Evolutionary conservation across 257 asterid genomes (phyloP).

Genomic region (Solanum dulcamara): DNA sequence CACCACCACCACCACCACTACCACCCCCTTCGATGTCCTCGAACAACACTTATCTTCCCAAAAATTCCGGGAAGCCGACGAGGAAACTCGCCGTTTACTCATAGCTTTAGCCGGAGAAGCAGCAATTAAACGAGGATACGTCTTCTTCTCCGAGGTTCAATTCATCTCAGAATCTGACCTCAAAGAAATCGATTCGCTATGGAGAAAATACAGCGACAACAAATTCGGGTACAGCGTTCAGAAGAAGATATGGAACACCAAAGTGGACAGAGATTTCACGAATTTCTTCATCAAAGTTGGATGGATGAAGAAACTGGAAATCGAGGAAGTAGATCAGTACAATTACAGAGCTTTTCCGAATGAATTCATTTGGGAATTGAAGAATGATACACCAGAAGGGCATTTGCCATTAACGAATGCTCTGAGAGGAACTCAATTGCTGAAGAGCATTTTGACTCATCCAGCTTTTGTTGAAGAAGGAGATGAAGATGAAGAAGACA

Average conservation of each 20-base stretch:
- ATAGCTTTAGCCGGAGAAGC: slow-evolving; percentile 81
- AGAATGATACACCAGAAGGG: slow-evolving; percentile 50
- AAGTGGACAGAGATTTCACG: slow-evolving; percentile 42
- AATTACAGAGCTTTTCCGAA: slow-evolving; percentile 72
- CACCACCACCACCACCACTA: slow-evolving; percentile 9
- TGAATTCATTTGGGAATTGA: slow-evolving; percentile 70
- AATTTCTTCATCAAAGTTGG: slow-evolving; percentile 51
- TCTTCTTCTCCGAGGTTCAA: slow-evolving; percentile 85
- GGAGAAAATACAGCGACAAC: slow-evolving; percentile 49
- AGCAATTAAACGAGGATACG: slow-evolving; percentile 68
- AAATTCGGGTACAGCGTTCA: slow-evolving; percentile 84
- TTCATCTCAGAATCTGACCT: slow-evolving; percentile 52
- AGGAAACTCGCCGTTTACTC: slow-evolving; percentile 84
- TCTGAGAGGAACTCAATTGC: slow-evolving; percentile 65
- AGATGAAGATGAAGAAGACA: slow-evolving; percentile 10
- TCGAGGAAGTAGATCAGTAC: slow-evolving; percentile 55
- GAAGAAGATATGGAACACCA: slow-evolving; percentile 54
- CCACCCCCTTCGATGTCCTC: slow-evolving; percentile 45
- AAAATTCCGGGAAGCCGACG: slow-evolving; percentile 78
- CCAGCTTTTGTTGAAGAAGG: slow-evolving; percentile 51
- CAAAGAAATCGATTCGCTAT: slow-evolving; percentile 50
- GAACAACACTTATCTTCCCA: slow-evolving; percentile 26
- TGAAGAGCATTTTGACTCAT: slow-evolving; percentile 41
- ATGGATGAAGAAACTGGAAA: slow-evolving; percentile 84
- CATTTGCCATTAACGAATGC: slow-evolving; percentile 92